Evolutionary conservation across 805 yeast genomes (phyloP), one percentile per base, ranked within the genome.

Genomic region (Yarrowia bubula): DNA sequence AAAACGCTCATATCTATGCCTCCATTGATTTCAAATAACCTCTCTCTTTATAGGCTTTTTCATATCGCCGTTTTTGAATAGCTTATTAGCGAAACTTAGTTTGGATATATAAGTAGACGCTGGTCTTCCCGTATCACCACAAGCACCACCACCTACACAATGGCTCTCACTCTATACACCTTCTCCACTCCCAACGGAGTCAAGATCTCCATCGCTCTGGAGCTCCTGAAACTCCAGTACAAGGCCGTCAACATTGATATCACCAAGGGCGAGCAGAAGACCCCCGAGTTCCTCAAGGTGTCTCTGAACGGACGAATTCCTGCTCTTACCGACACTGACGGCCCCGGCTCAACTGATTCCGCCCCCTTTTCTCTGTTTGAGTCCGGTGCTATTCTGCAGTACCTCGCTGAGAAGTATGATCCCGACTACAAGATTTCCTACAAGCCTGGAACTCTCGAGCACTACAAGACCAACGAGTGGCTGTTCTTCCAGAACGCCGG

Each of bases 251-350:
- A 68, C 4, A 71, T 86, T 63, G 82, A 83, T 67, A 71, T 86
- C 46, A 2, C 65, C 0, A 76, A 73, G 28, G 74, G 75, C 46
- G 83, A 74, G 44, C 86, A 84, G 66, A 85, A 86, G 71, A 81
- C 82, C 68, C 83, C 79, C 7, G 83, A 87, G 86, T 86, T 77
- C 68, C 71, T 84, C 58, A 77, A 81, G 64, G 73, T 84, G 70
- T 84, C 86, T 72, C 86, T 87, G 17, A 85, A 86, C 69, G 89
- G 90, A 5, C 77, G 85, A 69, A 82, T 87, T 60, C 90, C 91
- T 32, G 79, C 85, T 0, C 73, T 87, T 39, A 76, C 72, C 41
- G 80, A 78, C 55, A 50, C 67, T 8, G 64, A 65, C 8, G 69
- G 67, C 5, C 64, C 67, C 6, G 75, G 71, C 39, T 71, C 73